A percentile compares a stretch with the other conserved stretches of the same genome.
Evolutionary conservation across 73 alveolate species (phyloP).

Genomic region (Halteria grandinella): DNA sequence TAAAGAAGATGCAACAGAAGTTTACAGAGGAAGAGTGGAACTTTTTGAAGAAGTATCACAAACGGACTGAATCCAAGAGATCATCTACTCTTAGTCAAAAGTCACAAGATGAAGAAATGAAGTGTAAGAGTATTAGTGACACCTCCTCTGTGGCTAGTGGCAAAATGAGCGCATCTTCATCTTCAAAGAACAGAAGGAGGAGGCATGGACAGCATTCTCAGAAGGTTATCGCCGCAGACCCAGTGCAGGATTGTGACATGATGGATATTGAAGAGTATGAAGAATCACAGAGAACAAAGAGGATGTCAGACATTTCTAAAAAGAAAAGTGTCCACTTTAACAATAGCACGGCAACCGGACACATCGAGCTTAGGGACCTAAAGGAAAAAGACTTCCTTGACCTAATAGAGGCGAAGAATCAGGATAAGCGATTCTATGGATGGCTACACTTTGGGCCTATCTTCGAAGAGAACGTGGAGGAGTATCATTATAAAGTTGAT

Average conservation of each 20-base stretch:
- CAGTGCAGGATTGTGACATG: too few species aligned
- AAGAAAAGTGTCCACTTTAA: too few species aligned
- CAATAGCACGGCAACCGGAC: too few species aligned
- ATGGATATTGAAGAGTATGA: too few species aligned
- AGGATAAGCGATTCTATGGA: constrained; percentile 45
- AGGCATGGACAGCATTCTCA: too few species aligned
- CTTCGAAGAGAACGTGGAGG: constrained; percentile 14
- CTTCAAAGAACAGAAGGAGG: too few species aligned
- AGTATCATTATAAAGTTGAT: neutral
- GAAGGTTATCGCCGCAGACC: too few species aligned
- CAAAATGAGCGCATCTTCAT: too few species aligned
- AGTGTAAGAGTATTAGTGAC: constrained; percentile 7
- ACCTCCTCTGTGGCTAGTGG: constrained; percentile 6
- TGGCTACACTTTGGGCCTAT: constrained; percentile 51
- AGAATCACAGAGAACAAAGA: too few species aligned
- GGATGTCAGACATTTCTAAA: too few species aligned
- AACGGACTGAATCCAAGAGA: constrained; percentile 22
- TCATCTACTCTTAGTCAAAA: constrained; percentile 41
- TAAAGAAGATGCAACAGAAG: constrained; percentile 26
- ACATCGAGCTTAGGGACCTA: constrained; percentile 49
- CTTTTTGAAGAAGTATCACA: constrained; percentile 38
- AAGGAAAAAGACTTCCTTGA: constrained; percentile 39
- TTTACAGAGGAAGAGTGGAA: constrained; percentile 61
- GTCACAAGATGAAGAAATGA: constrained; percentile 42
- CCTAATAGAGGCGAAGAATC: constrained; percentile 42